Percentiles rank a stretch among this genome's conserved stretches.
Evolutionary conservation across 2,329 filamentous ascomycete genomes (phyloP).

Genomic region (Fusarium kyushuense): DNA sequence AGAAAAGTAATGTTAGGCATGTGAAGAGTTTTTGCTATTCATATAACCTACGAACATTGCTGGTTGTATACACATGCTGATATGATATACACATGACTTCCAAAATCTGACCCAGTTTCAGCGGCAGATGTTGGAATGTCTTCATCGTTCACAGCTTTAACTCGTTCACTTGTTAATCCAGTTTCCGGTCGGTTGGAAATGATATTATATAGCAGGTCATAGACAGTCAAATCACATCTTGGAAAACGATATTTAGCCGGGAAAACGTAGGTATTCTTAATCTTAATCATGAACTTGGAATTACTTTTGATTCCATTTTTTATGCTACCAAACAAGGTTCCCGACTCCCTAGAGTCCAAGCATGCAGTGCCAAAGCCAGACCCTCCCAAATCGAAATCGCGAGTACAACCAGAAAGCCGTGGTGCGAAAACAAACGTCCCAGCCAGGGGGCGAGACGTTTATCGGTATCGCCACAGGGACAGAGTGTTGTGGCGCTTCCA

Average conservation of each 20-base stretch:
- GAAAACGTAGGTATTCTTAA: slow-evolving; percentile 45
- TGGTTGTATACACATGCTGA: no score
- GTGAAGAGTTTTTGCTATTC: no score
- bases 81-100: no score
- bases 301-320: slow-evolving; percentile 51
- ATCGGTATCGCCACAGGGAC: slow-evolving; percentile 98
- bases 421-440: slow-evolving; percentile 21
- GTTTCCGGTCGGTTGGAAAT: background rate
- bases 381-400: slow-evolving; percentile 45
- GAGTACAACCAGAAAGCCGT: slow-evolving; percentile 33
- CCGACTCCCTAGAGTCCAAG: slow-evolving; percentile 51
- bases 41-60: no score
- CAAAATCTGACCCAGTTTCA: no score
- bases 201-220: background rate
- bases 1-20: background rate
- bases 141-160: no score
- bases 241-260: slow-evolving; percentile 22
- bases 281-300: slow-evolving; percentile 46
- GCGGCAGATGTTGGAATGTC: no score
- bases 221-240: slow-evolving; percentile 3
- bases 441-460: slow-evolving; percentile 54
- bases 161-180: no score
- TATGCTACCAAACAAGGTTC: slow-evolving; percentile 50
- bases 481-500: slow-evolving; percentile 99
- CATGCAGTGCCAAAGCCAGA: slow-evolving; percentile 50